Percentiles rank a stretch among this genome's conserved stretches.
Conservation (phyloP, 345 rosid species). For the Eucalyptus pauciflora region DNA sequence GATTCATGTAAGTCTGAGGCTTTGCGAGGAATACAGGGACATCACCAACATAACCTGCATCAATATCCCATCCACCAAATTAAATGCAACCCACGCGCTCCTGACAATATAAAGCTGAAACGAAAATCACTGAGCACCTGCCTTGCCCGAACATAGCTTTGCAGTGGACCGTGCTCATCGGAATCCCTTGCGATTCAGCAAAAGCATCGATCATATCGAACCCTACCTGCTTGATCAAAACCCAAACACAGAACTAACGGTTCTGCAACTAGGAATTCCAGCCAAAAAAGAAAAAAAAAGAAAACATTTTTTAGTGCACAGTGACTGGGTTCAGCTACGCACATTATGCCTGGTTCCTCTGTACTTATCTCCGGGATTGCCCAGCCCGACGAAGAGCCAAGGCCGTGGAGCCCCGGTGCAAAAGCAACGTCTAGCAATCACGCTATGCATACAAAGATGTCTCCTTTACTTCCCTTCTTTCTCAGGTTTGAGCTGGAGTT, state of each 20-base stretch:
- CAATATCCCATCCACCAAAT: background rate
- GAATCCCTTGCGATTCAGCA: slow-evolving; percentile 49
- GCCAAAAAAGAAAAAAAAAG: background rate
- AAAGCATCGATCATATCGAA: slow-evolving; percentile 73
- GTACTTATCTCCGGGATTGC: slow-evolving; percentile 84
- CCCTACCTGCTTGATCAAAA: slow-evolving; percentile 37
- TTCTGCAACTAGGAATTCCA: background rate
- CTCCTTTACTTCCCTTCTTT: background rate
- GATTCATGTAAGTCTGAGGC: slow-evolving; percentile 91
- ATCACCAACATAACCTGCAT: slow-evolving; percentile 45
- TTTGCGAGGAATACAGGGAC: slow-evolving; percentile 53
- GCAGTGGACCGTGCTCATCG: slow-evolving; percentile 34
- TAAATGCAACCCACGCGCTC: background rate
- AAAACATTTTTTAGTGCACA: background rate
- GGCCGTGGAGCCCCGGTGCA: slow-evolving; percentile 39
- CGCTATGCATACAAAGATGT: background rate
- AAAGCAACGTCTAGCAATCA: slow-evolving; percentile 32
- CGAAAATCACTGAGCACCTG: background rate
- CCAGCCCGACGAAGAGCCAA: slow-evolving; percentile 82
- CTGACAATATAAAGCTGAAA: background rate
- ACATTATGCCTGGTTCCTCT: slow-evolving; percentile 84
- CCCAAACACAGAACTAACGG: background rate
- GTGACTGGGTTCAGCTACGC: background rate
- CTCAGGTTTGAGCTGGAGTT: background rate
- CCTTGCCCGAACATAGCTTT: slow-evolving; percentile 79